phyloP scores from a whole-genome alignment of 2,329 filamentous ascomycete genomes.

The Colletotrichum lindemuthianum region DNA sequence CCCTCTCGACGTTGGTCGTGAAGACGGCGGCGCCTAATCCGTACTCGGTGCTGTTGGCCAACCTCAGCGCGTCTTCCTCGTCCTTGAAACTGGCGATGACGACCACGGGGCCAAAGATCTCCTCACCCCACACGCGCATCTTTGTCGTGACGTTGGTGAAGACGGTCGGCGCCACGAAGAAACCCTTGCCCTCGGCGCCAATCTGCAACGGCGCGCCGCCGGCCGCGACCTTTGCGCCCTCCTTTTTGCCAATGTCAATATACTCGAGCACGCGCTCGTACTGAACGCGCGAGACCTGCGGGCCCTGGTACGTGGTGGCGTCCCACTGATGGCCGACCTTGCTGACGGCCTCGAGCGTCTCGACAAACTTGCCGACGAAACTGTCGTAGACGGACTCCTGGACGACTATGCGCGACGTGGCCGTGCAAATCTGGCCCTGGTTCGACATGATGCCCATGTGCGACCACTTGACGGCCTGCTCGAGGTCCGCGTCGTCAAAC shows the following conservation, averaged over 20 bases:
- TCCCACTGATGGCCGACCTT: conserved; percentile 77
- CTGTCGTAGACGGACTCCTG: conserved; percentile 69
- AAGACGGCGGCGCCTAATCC: conserved; percentile 72
- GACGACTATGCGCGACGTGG: conserved; percentile 73
- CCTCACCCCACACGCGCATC: conserved; percentile 58
- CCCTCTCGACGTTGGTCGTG: conserved; percentile 63
- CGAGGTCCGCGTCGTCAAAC: conserved; percentile 73
- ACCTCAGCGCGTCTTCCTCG: conserved; percentile 53
- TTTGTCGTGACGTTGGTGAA: conserved; percentile 53
- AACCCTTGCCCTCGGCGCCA: conserved; percentile 51
- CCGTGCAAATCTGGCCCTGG: conserved; percentile 73
- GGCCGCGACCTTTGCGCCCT: conserved; percentile 72
- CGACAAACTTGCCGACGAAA: conserved; percentile 71
- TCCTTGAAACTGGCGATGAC: conserved; percentile 53
- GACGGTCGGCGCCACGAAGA: conserved; percentile 57
- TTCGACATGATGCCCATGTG: conserved; percentile 66
- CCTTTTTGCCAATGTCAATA: conserved; percentile 74
- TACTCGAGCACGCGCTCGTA: conserved; percentile 77
- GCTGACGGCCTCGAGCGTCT: conserved; percentile 63
- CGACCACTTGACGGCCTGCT: conserved; percentile 72
- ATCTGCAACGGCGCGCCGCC: conserved; percentile 62
- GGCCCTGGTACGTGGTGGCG: conserved; percentile 77
- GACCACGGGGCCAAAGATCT: conserved; percentile 58
- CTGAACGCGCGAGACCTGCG: conserved; percentile 77
- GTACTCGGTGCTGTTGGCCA: conserved; percentile 65